Percentiles rank a stretch among this genome's conserved stretches.
These are phyloP conservation scores for Neoarthrinium moseri DNA, from an alignment of 2,329 filamentous ascomycete species.

Conservation along the genomic window DNA sequence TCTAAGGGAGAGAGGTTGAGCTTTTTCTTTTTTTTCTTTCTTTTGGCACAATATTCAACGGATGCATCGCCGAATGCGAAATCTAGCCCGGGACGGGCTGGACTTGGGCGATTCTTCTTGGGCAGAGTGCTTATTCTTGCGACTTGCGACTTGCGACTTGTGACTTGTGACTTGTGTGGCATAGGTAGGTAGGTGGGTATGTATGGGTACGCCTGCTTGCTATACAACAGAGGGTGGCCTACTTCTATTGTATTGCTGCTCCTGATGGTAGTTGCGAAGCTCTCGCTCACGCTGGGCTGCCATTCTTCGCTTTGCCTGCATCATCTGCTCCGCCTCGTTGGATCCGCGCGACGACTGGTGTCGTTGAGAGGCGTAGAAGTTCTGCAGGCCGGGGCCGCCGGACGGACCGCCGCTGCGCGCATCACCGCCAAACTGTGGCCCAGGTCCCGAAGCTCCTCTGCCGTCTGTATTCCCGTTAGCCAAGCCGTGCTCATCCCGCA, in stretches of 20 bases:
- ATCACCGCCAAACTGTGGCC: slow-evolving; percentile 75
- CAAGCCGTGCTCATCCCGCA: slow-evolving; percentile 7
- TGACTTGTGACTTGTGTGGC: no score
- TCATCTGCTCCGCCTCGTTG: slow-evolving; percentile 94
- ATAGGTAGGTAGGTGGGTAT: slow-evolving; percentile 12
- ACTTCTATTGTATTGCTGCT: slow-evolving; percentile 99
- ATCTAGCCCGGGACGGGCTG: no score
- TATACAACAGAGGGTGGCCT: slow-evolving; percentile 77
- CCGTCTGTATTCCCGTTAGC: slow-evolving; percentile 55
- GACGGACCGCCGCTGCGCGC: slow-evolving; percentile 60
- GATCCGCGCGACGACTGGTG: slow-evolving; percentile 82
- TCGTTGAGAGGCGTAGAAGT: slow-evolving; percentile 91
- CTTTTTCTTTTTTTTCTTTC: neutral
- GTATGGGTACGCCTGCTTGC: slow-evolving; percentile 35
- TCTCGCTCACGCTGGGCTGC: slow-evolving; percentile 98
- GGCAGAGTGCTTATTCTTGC: no score
- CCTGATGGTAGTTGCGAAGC: slow-evolving; percentile 98
- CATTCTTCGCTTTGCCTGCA: slow-evolving; percentile 99
- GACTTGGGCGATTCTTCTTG: no score
- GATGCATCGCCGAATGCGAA: slow-evolving; percentile 5
- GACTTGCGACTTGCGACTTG: no score
- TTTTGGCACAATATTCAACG: slow-evolving; percentile 5
- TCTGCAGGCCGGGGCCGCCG: slow-evolving; percentile 71
- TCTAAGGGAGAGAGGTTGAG: no score
- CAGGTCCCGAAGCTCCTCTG: slow-evolving; percentile 62